phyloP scores from a whole-genome alignment of 2,329 filamentous ascomycete species.

The Monilinia fructicola region DNA sequence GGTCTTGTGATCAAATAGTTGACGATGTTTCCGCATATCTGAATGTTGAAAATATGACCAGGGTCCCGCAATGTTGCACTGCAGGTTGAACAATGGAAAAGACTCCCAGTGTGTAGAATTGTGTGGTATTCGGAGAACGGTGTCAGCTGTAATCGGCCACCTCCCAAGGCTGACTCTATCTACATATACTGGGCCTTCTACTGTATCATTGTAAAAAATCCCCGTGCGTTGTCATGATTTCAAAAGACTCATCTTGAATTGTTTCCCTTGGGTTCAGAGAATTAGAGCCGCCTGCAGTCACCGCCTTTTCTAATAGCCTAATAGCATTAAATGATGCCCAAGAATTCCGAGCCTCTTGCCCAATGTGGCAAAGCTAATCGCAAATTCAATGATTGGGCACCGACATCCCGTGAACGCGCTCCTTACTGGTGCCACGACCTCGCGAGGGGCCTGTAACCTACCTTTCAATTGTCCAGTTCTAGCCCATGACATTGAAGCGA shows the following conservation, averaged over 20 bases:
- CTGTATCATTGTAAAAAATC: not conserved
- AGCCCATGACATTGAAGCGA: constrained; percentile 15
- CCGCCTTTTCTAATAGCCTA: constrained; percentile 23
- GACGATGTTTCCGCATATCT: constrained; percentile 19
- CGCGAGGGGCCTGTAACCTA: constrained; percentile 22
- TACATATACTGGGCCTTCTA: constrained; percentile 24
- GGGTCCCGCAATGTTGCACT: constrained; percentile 18
- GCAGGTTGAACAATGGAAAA: constrained; percentile 17
- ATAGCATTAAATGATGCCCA: constrained; percentile 23
- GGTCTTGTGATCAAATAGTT: constrained; percentile 22
- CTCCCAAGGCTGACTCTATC: constrained; percentile 21
- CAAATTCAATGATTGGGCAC: constrained; percentile 26
- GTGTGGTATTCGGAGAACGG: constrained; percentile 7
- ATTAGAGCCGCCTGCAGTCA: constrained; percentile 20
- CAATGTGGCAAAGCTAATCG: constrained; percentile 26
- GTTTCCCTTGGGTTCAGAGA: constrained; percentile 6
- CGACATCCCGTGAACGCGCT: constrained; percentile 22
- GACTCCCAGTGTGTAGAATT: not conserved
- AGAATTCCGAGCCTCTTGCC: constrained; percentile 25
- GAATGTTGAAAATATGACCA: not conserved
- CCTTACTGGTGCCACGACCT: constrained; percentile 30
- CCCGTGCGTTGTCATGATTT: constrained; percentile 21
- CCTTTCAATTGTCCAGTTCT: constrained; percentile 17
- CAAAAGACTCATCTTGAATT: constrained; percentile 11
- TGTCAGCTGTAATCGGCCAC: constrained; percentile 19